Base-by-base conservation (phyloP, 1,284 basidiomycete species). In the Moesziomyces sp. region DNA sequence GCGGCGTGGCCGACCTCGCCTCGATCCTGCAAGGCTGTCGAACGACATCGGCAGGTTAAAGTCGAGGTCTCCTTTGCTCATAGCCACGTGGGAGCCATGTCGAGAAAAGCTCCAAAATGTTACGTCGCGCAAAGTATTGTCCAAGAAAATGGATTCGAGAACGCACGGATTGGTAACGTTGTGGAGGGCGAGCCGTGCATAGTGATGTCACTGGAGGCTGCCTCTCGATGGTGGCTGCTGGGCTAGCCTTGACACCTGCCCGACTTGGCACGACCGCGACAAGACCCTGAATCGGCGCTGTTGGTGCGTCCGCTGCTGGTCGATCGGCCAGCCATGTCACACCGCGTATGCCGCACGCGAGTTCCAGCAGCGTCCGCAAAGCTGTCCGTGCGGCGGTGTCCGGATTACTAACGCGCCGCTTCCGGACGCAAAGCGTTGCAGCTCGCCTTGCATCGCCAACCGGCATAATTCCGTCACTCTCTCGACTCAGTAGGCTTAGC, bases 181-280 rank as follows among this genome's bases (percentile, higher is more conserved):
- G 58, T 60, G 58, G 58, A 60, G 58, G 55, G 49, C 35, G 14
- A 0, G 26, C 19, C 11, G 24, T 24, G 58, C 58, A 38, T 33
- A 33, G 58, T 61, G 58, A 61, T 42, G 33, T 61, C 58, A 61
- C 52, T 42, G 30, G 38, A 16, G 19, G 45, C 46, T 47, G 47
- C 43, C 35, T 40, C 3, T 7, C 52, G 52, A 54, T 54, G 56
- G n/a, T 13, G 14, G n/a, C 26, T 11, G 54, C 18, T 21, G n/a
- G 19, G 16, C 11, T 33, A 13, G 16, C 7, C 19, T 45, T n/a
- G 44, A 24, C 38, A 40, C 38, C 38, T 18, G 16, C 18, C 38
- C 38, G 38, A 16, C 38, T 18, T 18, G 38, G 38, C 16, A 10
- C 18, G 5, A 7, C 38, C 38, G 7, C 14, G 14, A 16, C 5